These are phyloP conservation scores for Rhizopogon salebrosus DNA, from an alignment of 768 basidiomycete species.

Conservation along the genomic window DNA sequence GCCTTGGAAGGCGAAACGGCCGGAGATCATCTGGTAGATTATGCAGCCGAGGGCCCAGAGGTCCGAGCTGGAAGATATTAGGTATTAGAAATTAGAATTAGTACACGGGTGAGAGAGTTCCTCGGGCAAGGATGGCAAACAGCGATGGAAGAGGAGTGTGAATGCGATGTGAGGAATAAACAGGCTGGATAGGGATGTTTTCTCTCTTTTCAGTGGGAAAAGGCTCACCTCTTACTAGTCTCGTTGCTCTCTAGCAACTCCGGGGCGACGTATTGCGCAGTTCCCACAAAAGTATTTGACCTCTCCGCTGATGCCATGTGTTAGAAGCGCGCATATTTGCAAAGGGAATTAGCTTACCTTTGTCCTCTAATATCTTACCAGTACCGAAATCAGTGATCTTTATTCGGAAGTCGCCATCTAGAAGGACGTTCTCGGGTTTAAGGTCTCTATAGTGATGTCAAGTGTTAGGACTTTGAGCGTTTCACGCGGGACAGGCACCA, in stretches of 20 bases:
- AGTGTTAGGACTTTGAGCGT: background rate
- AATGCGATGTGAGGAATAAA: background rate
- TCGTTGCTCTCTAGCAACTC: constrained; percentile 74
- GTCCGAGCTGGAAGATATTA: constrained; percentile 73
- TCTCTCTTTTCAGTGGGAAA: background rate
- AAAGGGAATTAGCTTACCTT: constrained; percentile 34
- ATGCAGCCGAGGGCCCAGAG: constrained; percentile 96
- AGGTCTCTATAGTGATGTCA: constrained; percentile 46
- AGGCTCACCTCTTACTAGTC: constrained; percentile 69
- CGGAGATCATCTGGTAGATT: constrained; percentile 88
- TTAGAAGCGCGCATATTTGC: constrained; percentile 14
- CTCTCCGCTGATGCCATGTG: constrained; percentile 38
- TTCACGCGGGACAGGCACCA: background rate
- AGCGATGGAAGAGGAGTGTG: background rate
- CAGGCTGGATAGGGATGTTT: background rate
- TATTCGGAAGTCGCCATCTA: constrained; percentile 82
- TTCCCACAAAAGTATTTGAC: constrained; percentile 79
- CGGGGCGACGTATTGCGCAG: constrained; percentile 85
- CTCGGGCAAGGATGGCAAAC: background rate
- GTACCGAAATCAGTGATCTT: constrained; percentile 98
- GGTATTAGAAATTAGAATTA: no score
- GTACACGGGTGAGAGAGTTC: background rate
- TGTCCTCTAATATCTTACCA: constrained; percentile 64
- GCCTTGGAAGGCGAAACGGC: constrained; percentile 87
- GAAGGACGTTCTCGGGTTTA: constrained; percentile 84